Base-by-base conservation (phyloP, 352 stramenopile genomes). In the Globisporangium cystogenes region DNA sequence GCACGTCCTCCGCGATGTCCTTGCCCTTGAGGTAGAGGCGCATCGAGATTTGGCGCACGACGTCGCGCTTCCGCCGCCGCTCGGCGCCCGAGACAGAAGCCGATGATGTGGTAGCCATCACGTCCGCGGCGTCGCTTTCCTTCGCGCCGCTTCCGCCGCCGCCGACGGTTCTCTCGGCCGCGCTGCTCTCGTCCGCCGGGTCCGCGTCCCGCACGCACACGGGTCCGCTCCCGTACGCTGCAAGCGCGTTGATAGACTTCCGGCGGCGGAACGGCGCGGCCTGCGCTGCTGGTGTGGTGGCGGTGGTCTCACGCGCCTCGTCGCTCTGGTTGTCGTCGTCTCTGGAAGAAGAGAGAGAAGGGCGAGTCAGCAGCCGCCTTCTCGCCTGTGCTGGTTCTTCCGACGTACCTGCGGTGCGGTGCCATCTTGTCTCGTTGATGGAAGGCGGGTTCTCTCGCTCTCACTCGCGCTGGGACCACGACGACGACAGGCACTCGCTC, bases 1-100 rank as follows among this genome's bases (percentile, higher is more conserved):
- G 59, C 36, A 90, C 68, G 51, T 86, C 74, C 23, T 73, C 67
- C 27, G 82, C 82, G 50, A 90, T 79, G 55, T 85, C 60, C 47
- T 73, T 67, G 20, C 70, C 76, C 52, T 86, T 90, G 26, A 88
- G 59, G 62, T 87, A 88, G 27, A 93, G 59, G 2, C 80, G 74
- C 72, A 93, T 76, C 40, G 80, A 90, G 48, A 90, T 72, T 53
- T 90, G 79, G 33, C 78, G 78, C 51, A 90, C 56, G n/a, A 88
- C 65, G 47, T 87, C 74, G 41, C 80, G 77, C 56, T 89, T 86
- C 29, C 66, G 74, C 35, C 63, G 66, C 3, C 59, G 64, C 53
- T 59, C 51, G 20, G 54, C 44, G 3, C 33, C 33, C 4, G 33
- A 15, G 14, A 37, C 31, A 11, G 31, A 15, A 10, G 15, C 46